Evolutionary conservation across 2,329 filamentous ascomycete genomes (phyloP), one percentile per base, ranked within the genome.

Genomic region (Alternaria infectoria): DNA sequence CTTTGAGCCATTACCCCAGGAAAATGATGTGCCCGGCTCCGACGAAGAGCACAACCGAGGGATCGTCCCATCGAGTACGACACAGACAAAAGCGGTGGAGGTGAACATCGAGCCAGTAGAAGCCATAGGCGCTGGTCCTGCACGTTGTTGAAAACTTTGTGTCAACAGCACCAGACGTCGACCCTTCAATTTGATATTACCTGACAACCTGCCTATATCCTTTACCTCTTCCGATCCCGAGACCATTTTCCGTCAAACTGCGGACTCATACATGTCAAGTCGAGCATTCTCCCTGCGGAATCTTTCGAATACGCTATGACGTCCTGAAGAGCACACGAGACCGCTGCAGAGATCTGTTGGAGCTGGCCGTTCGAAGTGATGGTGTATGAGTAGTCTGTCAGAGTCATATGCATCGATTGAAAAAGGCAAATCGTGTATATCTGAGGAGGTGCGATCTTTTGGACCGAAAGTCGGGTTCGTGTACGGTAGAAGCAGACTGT

Each of bases 1-100:
- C 19, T 77, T 77, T 30, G 68, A 72, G 57, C 70, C 76, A 7
- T 32, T 79, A 4, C 55, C 72, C 1, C 71, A 74, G 21, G 59
- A 62, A 6, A 47, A 61, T 9, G 51, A 61, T 8, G 28, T 19
- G 3, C 3, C 25, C 8, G 44, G 21, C 5, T 54, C 36, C 2
- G 55, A 65, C 3, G 69, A 72, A 5, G 69, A 71, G 47, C 61
- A 67, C 21, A 19, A 47, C 25, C 67, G 23, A 5, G 19, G 28
- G 2, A 12, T 21, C 7, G 25, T n/a, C 28, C 30, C 15, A 8
- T 19, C 49, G 25, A 43, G 8, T 4, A 57, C 49, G 13, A 54
- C n/a, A 8, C 36, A 32, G 5, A 23, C 52, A 19, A 74, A 74
- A 46, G 55, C 59, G 17, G 36, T 61, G 9, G 59, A 64, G n/a